These are phyloP conservation scores for Phytopythium cucurbitacearum DNA, from an alignment of 352 stramenopile genomes.

Conservation along the genomic window DNA sequence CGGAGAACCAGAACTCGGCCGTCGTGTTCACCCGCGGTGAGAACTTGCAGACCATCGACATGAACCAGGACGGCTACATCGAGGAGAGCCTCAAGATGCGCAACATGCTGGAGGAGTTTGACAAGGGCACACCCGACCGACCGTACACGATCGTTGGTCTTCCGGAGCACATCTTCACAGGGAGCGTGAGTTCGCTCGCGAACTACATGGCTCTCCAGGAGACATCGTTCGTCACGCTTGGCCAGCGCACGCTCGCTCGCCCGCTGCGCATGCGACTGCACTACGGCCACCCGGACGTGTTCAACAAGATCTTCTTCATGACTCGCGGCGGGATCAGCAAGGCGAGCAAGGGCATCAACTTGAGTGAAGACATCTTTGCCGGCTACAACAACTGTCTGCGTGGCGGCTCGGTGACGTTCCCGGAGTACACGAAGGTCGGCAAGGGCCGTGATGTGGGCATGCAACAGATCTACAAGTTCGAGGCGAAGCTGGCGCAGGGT, in stretches of 20 bases:
- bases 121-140: slow-evolving; percentile 60
- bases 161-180: slow-evolving; percentile 99
- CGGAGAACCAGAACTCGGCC: slow-evolving; percentile 99
- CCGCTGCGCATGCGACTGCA: slow-evolving; percentile 96
- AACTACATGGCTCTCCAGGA: slow-evolving; percentile 99
- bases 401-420: slow-evolving; percentile 95
- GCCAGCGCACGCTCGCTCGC: slow-evolving; percentile 94
- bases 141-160: slow-evolving; percentile 96
- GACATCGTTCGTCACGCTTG: slow-evolving; percentile 98
- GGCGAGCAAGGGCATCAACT: slow-evolving; percentile 98
- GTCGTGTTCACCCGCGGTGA: slow-evolving; percentile 98
- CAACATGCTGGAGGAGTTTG: slow-evolving; percentile 98
- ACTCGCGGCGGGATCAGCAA: slow-evolving; percentile 98
- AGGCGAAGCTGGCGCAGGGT: slow-evolving; percentile 97
- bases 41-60: slow-evolving; percentile 98
- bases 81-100: slow-evolving; percentile 99
- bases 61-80: slow-evolving; percentile 99
- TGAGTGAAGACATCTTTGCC: slow-evolving; percentile 99
- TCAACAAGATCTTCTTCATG: slow-evolving; percentile 99
- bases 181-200: slow-evolving; percentile 96
- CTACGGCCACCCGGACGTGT: slow-evolving; percentile 99
- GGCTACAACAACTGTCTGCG: slow-evolving; percentile 99
- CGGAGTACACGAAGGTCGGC: slow-evolving; percentile 98
- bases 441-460: slow-evolving; percentile 99
- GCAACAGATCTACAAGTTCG: slow-evolving; percentile 99